A percentile compares a stretch with the other conserved stretches of the same genome.
Conservation (phyloP, 768 basidiomycete genomes). For the Cystofilobasidium ferigula region DNA sequence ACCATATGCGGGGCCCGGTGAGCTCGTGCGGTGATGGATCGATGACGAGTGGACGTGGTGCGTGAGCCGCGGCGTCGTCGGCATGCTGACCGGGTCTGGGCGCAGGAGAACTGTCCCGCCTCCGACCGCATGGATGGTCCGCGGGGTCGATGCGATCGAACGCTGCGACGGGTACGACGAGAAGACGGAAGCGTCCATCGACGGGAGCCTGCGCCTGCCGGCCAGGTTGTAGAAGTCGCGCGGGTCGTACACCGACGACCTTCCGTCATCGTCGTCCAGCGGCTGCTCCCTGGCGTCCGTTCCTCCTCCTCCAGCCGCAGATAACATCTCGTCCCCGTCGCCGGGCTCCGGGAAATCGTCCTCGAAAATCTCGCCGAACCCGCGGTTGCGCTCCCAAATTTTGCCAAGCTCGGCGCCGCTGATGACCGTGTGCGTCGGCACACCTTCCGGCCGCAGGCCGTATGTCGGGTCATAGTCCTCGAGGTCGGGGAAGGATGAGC, state of each 20-base stretch:
- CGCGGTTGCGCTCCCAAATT: slow-evolving; percentile 46
- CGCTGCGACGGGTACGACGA: too few relatives aligned
- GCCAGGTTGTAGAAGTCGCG: background rate
- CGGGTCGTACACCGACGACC: background rate
- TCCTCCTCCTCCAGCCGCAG: background rate
- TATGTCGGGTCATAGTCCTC: slow-evolving; percentile 96
- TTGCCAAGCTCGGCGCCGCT: slow-evolving; percentile 53
- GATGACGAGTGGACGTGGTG: slow-evolving; percentile 12
- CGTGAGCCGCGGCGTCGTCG: background rate
- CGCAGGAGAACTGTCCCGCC: slow-evolving; percentile 58
- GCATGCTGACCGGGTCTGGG: background rate
- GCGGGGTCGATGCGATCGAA: background rate
- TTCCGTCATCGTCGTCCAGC: background rate
- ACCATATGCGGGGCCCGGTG: background rate
- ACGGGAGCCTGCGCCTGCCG: background rate
- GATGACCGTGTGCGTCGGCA: slow-evolving; percentile 63
- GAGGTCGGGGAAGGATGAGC: slow-evolving; percentile 49
- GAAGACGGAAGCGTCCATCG: background rate
- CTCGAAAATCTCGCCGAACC: slow-evolving; percentile 33
- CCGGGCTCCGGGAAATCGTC: slow-evolving; percentile 11
- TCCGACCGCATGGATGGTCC: slow-evolving; percentile 76
- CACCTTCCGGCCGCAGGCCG: slow-evolving; percentile 80
- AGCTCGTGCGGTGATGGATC: background rate
- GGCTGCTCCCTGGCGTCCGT: background rate
- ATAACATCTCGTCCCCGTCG: slow-evolving; percentile 8